Evolutionary conservation across 2,329 filamentous ascomycete species (phyloP).

Genomic region (Talaromyces sp.): DNA sequence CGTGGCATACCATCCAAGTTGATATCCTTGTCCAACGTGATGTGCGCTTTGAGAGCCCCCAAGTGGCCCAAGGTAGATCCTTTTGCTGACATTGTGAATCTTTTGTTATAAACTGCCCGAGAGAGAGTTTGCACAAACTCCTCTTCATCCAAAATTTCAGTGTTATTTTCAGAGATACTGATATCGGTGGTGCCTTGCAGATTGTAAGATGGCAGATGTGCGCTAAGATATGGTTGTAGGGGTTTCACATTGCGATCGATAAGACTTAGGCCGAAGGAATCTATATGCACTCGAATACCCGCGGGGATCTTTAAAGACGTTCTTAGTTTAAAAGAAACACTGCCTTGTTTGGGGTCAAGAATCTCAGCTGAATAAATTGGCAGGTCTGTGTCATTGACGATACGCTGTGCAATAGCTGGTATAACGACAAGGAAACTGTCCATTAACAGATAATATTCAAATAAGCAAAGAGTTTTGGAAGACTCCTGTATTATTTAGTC

Average conservation of each 20-base stretch:
- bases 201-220: slow-evolving; percentile 16
- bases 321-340: slow-evolving; percentile 24
- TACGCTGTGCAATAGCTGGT: slow-evolving; percentile 27
- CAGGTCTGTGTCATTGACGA: slow-evolving; percentile 26
- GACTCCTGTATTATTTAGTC: too few species aligned
- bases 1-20: slow-evolving; percentile 32
- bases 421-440: slow-evolving; percentile 27
- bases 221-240: slow-evolving; percentile 16
- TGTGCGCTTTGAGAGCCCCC: slow-evolving; percentile 42
- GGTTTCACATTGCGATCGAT: slow-evolving; percentile 45
- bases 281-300: slow-evolving; percentile 21
- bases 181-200: slow-evolving; percentile 37
- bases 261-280: slow-evolving; percentile 44
- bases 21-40: slow-evolving; percentile 48
- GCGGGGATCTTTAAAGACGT: slow-evolving; percentile 22
- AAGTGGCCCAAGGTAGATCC: slow-evolving; percentile 45
- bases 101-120: slow-evolving; percentile 43
- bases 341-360: slow-evolving; percentile 20
- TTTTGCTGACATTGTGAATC: slow-evolving; percentile 42
- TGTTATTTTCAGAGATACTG: slow-evolving; percentile 37
- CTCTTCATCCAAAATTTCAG: slow-evolving; percentile 41
- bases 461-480: too few species aligned
- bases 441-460: not conserved
- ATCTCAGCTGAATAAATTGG: slow-evolving; percentile 24
- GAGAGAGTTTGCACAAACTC: slow-evolving; percentile 48